These are phyloP conservation scores for Ligustrum vulgare DNA, from an alignment of 257 asterid genomes.

Conservation along the genomic window DNA sequence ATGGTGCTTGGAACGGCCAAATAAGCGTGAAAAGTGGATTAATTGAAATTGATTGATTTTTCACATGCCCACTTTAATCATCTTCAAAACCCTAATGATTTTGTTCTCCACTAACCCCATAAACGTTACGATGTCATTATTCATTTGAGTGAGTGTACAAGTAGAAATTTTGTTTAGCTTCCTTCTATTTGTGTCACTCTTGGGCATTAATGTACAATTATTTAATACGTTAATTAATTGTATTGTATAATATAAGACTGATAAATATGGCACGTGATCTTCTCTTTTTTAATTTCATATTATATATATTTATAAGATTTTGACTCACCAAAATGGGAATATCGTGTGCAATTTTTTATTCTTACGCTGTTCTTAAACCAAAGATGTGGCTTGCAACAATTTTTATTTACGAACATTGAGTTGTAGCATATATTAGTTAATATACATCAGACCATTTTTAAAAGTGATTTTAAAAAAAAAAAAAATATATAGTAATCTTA, in stretches of 20 bases:
- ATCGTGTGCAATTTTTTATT: too few species aligned
- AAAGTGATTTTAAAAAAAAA: too few species aligned
- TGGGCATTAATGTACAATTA: neutral
- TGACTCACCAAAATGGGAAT: too few species aligned
- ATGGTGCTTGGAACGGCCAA: neutral
- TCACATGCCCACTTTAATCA: slow-evolving; percentile 48
- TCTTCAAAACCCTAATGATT: slow-evolving; percentile 48
- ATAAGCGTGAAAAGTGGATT: neutral
- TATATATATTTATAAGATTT: too few species aligned
- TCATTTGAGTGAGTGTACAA: neutral
- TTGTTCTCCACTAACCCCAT: slow-evolving; percentile 50
- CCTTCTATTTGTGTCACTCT: neutral
- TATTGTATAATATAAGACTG: neutral
- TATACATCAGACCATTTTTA: too few species aligned
- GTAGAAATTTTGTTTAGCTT: neutral
- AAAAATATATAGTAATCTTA: too few species aligned
- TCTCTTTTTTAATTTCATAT: too few species aligned
- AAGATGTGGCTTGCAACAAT: too few species aligned
- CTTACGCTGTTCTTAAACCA: too few species aligned
- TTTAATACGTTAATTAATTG: neutral
- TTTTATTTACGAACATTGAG: too few species aligned
- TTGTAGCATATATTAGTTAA: too few species aligned
- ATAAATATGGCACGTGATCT: too few species aligned
- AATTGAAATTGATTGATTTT: slow-evolving; percentile 3
- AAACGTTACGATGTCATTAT: neutral